These are phyloP conservation scores for Cyclotella kingstonii DNA, from an alignment of 108 stramenopile genomes.

Conservation along the genomic window DNA sequence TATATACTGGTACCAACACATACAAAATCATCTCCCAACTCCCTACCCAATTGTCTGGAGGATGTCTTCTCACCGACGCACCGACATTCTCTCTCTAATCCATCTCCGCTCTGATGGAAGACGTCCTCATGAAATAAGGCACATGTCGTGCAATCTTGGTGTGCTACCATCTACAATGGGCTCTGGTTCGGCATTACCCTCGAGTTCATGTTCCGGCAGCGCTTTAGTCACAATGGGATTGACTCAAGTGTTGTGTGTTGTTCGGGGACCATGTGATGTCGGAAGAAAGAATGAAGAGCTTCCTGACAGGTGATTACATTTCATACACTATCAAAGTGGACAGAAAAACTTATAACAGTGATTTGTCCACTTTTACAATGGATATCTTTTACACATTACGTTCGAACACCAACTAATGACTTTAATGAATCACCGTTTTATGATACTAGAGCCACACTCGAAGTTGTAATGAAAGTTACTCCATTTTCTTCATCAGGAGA, in stretches of 20 bases:
- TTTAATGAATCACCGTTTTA: background rate
- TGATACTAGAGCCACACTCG: constrained; percentile 56
- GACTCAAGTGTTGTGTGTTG: constrained; percentile 66
- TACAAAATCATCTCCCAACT: too few relatives aligned
- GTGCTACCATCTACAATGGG: constrained; percentile 47
- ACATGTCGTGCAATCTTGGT: constrained; percentile 72
- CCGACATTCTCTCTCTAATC: constrained; percentile 76
- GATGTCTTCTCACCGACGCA: constrained; percentile 63
- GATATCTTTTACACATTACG: background rate
- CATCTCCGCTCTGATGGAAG: constrained; percentile 87
- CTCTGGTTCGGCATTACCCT: constrained; percentile 39
- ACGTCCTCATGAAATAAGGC: constrained; percentile 80
- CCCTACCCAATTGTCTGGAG: too few relatives aligned
- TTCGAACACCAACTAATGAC: background rate
- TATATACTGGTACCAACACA: too few relatives aligned
- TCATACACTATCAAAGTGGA: background rate
- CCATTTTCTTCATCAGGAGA: constrained; percentile 76
- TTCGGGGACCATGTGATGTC: constrained; percentile 66
- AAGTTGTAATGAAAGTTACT: constrained; percentile 59
- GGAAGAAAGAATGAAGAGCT: constrained; percentile 69
- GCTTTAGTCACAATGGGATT: constrained; percentile 84
- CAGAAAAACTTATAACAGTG: background rate
- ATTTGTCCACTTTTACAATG: background rate
- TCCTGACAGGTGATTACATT: constrained; percentile 48
- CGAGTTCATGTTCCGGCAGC: constrained; percentile 54